Evolutionary conservation across 1,284 basidiomycete species (phyloP).

Genomic region (Rhodotorula sp.): DNA sequence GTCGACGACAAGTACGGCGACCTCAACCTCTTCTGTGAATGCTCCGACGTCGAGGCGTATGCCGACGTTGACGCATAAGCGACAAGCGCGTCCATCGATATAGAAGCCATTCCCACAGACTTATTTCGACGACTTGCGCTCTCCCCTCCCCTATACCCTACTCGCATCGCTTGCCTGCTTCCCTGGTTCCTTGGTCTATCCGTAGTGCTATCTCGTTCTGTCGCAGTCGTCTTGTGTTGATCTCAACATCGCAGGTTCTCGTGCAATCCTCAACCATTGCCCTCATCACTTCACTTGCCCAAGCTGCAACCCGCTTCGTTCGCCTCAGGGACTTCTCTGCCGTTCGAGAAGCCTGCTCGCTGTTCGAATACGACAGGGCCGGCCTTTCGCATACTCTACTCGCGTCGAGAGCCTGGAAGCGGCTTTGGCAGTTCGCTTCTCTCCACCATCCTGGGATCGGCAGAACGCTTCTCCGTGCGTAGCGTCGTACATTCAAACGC

Average conservation of each 20-base stretch:
- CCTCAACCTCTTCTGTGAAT: slow-evolving; percentile 71
- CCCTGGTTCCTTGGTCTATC: neutral
- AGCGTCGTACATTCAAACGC: too few relatives aligned
- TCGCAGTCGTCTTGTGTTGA: neutral
- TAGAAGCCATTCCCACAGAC: neutral
- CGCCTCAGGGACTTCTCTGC: too few relatives aligned
- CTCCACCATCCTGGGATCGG: too few relatives aligned
- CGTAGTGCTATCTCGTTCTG: neutral
- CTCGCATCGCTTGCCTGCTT: neutral
- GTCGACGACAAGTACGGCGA: slow-evolving; percentile 90
- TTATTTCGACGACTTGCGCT: neutral
- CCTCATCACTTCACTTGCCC: neutral
- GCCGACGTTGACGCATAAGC: slow-evolving; percentile 29
- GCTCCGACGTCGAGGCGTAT: slow-evolving; percentile 78
- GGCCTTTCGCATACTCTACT: too few relatives aligned
- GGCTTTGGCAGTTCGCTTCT: too few relatives aligned
- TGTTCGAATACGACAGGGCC: too few relatives aligned
- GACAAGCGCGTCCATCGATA: too few relatives aligned
- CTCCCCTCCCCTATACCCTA: neutral
- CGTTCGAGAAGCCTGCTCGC: too few relatives aligned
- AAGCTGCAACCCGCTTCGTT: neutral
- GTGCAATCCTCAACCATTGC: slow-evolving; percentile 1
- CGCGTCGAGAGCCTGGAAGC: too few relatives aligned
- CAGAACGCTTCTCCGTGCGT: too few relatives aligned
- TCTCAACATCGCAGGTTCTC: slow-evolving; percentile 22